These are phyloP conservation scores for Claviceps sp. DNA, from an alignment of 2,329 filamentous ascomycete genomes.

Conservation along the genomic window DNA sequence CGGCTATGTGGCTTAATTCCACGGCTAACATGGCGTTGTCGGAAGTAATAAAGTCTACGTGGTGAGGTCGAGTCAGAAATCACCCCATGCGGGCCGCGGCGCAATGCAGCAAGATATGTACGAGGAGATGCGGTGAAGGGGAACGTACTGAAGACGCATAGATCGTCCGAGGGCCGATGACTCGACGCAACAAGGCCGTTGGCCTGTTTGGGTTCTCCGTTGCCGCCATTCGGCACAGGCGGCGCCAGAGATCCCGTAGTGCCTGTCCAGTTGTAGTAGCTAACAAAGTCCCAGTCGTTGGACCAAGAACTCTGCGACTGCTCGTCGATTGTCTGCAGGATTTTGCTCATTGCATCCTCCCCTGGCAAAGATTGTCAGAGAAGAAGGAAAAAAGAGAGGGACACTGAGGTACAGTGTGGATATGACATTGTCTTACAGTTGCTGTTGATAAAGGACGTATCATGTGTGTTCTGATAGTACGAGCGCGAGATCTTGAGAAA, in stretches of 20 bases:
- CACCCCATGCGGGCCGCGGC: not conserved
- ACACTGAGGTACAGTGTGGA: too few species aligned
- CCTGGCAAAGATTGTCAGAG: slow-evolving; percentile 38
- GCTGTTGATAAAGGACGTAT: slow-evolving; percentile 48
- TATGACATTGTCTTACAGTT: slow-evolving; percentile 10
- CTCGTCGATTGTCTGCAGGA: slow-evolving; percentile 13
- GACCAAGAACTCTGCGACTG: slow-evolving; percentile 16
- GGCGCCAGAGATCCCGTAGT: slow-evolving; percentile 12
- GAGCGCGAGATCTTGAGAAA: slow-evolving; percentile 73
- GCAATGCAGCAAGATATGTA: not conserved
- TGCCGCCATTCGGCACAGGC: slow-evolving; percentile 49
- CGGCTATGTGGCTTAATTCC: slow-evolving; percentile 43
- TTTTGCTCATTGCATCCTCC: slow-evolving; percentile 37
- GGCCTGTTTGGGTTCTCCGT: slow-evolving; percentile 63
- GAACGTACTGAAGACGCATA: slow-evolving; percentile 47
- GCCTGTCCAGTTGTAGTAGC: slow-evolving; percentile 19
- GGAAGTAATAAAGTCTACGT: slow-evolving; percentile 31
- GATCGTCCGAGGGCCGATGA: slow-evolving; percentile 74
- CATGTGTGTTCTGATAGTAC: slow-evolving; percentile 59
- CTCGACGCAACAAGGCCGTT: slow-evolving; percentile 69
- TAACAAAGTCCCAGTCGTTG: slow-evolving; percentile 13
- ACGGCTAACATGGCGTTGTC: slow-evolving; percentile 27
- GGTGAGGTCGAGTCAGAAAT: not conserved
- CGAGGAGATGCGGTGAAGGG: not conserved
- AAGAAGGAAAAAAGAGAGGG: too few species aligned